Conservation (phyloP, 1,139 yeast genomes). For the Yamadazyma jaroonii region DNA sequence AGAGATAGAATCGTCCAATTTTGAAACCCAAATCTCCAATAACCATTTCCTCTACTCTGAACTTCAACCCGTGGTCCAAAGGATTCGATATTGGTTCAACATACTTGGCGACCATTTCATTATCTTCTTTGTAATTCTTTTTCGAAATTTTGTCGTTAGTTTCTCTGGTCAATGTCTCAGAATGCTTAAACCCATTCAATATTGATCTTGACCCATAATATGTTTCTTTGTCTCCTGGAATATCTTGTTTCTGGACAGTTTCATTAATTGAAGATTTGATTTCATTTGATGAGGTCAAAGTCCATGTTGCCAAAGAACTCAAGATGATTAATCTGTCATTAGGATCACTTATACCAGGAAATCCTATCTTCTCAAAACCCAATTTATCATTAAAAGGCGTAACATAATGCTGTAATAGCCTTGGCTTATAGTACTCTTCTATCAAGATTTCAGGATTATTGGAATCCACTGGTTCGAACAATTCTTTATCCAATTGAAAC, state of each 20-base stretch:
- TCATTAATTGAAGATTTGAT: slow-evolving; percentile 37
- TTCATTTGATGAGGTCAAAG: slow-evolving; percentile 39
- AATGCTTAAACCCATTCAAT: slow-evolving; percentile 34
- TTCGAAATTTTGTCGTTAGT: slow-evolving; percentile 31
- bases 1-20: slow-evolving; percentile 45
- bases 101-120: slow-evolving; percentile 23
- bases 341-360: slow-evolving; percentile 41
- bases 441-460: slow-evolving; percentile 32
- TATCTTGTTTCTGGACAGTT: slow-evolving; percentile 34
- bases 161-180: slow-evolving; percentile 29
- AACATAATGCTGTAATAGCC: slow-evolving; percentile 15
- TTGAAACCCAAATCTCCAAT: slow-evolving; percentile 48
- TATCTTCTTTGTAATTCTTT: slow-evolving; percentile 25
- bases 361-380: slow-evolving; percentile 43
- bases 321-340: slow-evolving; percentile 45
- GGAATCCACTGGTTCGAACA: slow-evolving; percentile 14
- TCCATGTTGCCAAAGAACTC: slow-evolving; percentile 50
- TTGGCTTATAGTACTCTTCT: slow-evolving; percentile 16
- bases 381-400: slow-evolving; percentile 34
- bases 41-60: slow-evolving; percentile 40
- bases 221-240: slow-evolving; percentile 47
- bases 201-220: slow-evolving; percentile 40
- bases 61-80: slow-evolving; percentile 31
- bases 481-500: slow-evolving; percentile 13
- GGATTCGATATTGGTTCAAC: slow-evolving; percentile 46